Evolutionary conservation across 2,329 filamentous ascomycete species (phyloP), one percentile per base, ranked within the genome.

Genomic region (Aspergillus novofumigatus): DNA sequence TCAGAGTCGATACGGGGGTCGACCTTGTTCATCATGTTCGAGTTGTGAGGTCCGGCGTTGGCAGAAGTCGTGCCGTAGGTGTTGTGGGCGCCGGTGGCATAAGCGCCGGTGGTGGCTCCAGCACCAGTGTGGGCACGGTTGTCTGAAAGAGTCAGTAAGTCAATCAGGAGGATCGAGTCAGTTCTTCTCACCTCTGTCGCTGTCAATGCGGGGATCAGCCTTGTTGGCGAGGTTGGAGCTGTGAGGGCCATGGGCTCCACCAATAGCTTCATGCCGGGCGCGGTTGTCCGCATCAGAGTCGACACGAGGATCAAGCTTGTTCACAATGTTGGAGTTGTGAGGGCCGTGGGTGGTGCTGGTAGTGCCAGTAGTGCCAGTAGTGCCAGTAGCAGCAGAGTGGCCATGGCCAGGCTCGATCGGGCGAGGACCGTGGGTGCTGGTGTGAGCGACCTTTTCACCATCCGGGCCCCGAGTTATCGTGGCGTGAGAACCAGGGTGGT

Each of bases 211-310:
- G 25, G 82, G 82, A 61, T 85, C 82, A 2, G 69, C 65, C 35
- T 80, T 78, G 69, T 84, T 85, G n/a, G 72, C 73, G 3, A 73
- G 2, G 48, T 77, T 75, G 26, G 73, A 76, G 57, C 58, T 62
- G 67, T 83, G 78, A 35, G 76, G 75, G 7, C 80, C 79, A 20
- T 59, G 51, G 14, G 56, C 35, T 25, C 59, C 59, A 3, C 57
- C 59, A 59, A 61, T 32, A 3, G 54, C 54, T 17, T 59, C 32
- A 21, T 59, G 59, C 17, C 59, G 59, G 10, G 51, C 57, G 28
- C 57, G 59, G 59, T 61, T 61, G 45, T 61, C 59, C 9, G 41
- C 28, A 49, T 61, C 59, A 4, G 54, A 57, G 29, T 64, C 62
- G 0, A 64, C 54, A 1, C 59, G 61, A 38, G 62, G 62, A 10